A percentile compares a stretch with the other conserved stretches of the same genome.
phyloP scores from a whole-genome alignment of 2,329 filamentous ascomycete genomes.

The Triangularia setosa region DNA sequence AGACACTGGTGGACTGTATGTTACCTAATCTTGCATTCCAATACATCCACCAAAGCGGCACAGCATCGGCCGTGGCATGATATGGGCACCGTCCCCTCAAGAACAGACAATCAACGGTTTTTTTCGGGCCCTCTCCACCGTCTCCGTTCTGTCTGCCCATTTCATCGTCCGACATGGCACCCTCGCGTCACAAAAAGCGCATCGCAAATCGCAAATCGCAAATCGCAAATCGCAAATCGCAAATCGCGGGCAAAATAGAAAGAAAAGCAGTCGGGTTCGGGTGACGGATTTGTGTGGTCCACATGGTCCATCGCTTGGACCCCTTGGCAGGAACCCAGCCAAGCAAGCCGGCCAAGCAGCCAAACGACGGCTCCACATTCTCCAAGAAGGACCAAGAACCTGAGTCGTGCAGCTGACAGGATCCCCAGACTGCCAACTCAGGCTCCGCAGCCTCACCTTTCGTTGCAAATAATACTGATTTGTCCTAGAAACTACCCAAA shows the following conservation, averaged over 20 bases:
- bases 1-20: no score
- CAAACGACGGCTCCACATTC: no score
- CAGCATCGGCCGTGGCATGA: background rate
- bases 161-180: background rate
- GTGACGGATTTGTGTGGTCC: slow-evolving; percentile 6
- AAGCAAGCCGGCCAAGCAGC: slow-evolving; percentile 14
- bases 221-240: background rate
- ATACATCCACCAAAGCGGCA: background rate
- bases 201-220: background rate
- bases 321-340: slow-evolving; percentile 7
- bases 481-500: background rate
- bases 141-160: background rate
- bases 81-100: background rate
- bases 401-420: slow-evolving; percentile 11
- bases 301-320: slow-evolving; percentile 11
- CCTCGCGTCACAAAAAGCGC: no score
- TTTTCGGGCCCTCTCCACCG: background rate
- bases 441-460: background rate
- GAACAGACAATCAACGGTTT: background rate
- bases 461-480: no score
- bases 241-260: background rate
- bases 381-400: background rate
- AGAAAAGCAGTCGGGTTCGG: background rate
- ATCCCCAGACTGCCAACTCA: slow-evolving; percentile 2
- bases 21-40: background rate